These are phyloP conservation scores for Magnaporthiopsis rhizophila DNA, from an alignment of 2,329 filamentous ascomycete genomes.

Conservation along the genomic window DNA sequence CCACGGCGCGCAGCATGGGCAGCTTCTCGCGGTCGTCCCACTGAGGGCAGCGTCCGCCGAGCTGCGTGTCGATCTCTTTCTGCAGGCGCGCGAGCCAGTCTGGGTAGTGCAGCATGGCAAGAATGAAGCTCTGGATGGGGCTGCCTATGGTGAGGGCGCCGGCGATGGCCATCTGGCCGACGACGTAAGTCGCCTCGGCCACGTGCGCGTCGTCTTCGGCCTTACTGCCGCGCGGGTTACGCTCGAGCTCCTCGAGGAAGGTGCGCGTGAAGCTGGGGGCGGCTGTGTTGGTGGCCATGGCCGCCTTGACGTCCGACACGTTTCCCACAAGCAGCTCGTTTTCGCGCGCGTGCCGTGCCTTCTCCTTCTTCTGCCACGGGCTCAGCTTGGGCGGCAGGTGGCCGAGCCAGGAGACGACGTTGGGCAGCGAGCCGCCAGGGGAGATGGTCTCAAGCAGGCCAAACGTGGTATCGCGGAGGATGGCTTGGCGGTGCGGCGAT, in stretches of 20 bases:
- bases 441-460: conserved; percentile 38
- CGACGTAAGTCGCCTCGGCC: conserved; percentile 30
- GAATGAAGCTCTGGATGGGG: conserved; percentile 33
- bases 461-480: conserved; percentile 35
- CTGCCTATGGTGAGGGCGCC: conserved; percentile 35
- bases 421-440: conserved; percentile 35
- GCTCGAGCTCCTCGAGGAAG: conserved; percentile 26
- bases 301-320: conserved; percentile 27
- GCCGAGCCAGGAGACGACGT: conserved; percentile 29
- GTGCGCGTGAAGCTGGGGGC: conserved; percentile 33
- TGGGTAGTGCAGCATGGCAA: conserved; percentile 26
- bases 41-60: conserved; percentile 33
- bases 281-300: conserved; percentile 22
- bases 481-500: conserved; percentile 28
- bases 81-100: conserved; percentile 26
- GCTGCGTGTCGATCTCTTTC: conserved; percentile 38
- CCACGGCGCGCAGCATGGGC: conserved; percentile 37
- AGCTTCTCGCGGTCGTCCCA: conserved; percentile 38
- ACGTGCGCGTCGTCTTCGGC: conserved; percentile 18
- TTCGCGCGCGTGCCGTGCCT: conserved; percentile 30
- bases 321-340: conserved; percentile 28
- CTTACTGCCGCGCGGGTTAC: conserved; percentile 15
- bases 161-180: conserved; percentile 40
- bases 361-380: conserved; percentile 38
- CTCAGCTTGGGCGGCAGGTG: conserved; percentile 30